Evolutionary conservation across 495 filamentous ascomycete species (phyloP).

Genomic region (Tuber borchii): DNA sequence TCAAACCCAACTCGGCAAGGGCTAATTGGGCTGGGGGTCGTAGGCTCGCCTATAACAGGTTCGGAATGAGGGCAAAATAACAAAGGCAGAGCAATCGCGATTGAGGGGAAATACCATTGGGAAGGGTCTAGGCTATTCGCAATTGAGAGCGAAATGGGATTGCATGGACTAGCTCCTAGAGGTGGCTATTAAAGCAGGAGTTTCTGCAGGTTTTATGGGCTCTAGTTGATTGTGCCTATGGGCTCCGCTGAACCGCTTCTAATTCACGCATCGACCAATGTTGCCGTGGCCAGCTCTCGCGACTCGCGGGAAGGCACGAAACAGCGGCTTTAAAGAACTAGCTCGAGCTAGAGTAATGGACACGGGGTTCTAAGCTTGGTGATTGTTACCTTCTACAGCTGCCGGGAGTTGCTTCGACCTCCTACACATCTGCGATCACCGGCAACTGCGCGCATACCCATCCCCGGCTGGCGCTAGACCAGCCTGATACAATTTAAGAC

Average conservation of each 20-base stretch:
- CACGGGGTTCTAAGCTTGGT: neutral
- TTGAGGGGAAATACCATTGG: neutral
- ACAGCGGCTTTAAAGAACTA: neutral
- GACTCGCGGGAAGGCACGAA: neutral
- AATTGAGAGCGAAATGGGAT: neutral
- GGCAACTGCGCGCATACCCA: neutral
- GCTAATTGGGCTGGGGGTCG: neutral
- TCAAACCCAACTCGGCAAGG: neutral
- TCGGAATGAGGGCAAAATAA: neutral
- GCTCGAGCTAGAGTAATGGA: neutral
- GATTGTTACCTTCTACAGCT: neutral
- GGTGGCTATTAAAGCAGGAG: neutral
- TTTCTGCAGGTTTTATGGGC: neutral
- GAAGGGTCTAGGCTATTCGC: neutral
- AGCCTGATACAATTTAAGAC: neutral
- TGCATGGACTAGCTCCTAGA: neutral
- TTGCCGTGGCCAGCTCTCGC: neutral
- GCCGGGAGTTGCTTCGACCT: neutral
- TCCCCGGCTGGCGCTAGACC: neutral
- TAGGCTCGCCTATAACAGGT: neutral
- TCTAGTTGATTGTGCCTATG: neutral
- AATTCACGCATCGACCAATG: neutral
- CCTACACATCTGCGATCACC: neutral
- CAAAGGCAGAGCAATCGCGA: neutral
- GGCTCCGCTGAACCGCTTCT: neutral